Percentiles rank a stretch among this genome's conserved stretches.
Conservation (phyloP, 768 basidiomycete genomes). For the Boletus rex-veris region DNA sequence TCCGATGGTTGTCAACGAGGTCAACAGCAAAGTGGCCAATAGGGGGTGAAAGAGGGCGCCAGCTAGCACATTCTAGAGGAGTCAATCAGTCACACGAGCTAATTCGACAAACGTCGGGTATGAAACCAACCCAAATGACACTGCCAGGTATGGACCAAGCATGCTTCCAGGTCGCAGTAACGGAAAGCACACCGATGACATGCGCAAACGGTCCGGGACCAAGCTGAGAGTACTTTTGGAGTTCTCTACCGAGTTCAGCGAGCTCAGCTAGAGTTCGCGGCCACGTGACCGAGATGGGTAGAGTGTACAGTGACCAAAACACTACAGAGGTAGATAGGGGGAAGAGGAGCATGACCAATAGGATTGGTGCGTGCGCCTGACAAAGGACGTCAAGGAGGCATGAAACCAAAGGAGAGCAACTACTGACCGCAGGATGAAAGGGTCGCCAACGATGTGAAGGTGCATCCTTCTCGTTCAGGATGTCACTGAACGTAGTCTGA, state of each 20-base stretch:
- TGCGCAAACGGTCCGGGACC: constrained; percentile 63
- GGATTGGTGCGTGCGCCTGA: constrained; percentile 56
- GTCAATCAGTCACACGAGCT: constrained; percentile 16
- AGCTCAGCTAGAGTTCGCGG: constrained; percentile 74
- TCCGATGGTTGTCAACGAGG: constrained; percentile 82
- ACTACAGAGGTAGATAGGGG: constrained; percentile 62
- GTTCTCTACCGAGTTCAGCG: constrained; percentile 68
- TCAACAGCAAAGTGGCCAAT: constrained; percentile 77
- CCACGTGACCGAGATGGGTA: constrained; percentile 75
- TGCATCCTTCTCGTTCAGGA: constrained; percentile 38
- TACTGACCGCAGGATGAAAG: constrained; percentile 36
- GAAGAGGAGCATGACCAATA: constrained; percentile 67
- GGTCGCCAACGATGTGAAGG: constrained; percentile 28
- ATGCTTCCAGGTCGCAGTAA: constrained; percentile 92
- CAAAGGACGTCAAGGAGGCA: constrained; percentile 7
- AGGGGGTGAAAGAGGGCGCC: constrained; percentile 84
- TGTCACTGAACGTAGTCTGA: constrained; percentile 42
- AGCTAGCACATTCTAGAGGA: constrained; percentile 78
- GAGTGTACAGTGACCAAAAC: constrained; percentile 43
- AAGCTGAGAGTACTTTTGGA: constrained; percentile 75
- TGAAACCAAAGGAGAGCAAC: neutral
- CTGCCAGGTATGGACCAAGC: constrained; percentile 97
- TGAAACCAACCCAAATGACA: constrained; percentile 73
- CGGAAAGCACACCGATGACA: constrained; percentile 76
- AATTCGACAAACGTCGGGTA: neutral